Evolutionary conservation across 495 filamentous ascomycete species (phyloP).

Genomic region (Xylaria acuta): DNA sequence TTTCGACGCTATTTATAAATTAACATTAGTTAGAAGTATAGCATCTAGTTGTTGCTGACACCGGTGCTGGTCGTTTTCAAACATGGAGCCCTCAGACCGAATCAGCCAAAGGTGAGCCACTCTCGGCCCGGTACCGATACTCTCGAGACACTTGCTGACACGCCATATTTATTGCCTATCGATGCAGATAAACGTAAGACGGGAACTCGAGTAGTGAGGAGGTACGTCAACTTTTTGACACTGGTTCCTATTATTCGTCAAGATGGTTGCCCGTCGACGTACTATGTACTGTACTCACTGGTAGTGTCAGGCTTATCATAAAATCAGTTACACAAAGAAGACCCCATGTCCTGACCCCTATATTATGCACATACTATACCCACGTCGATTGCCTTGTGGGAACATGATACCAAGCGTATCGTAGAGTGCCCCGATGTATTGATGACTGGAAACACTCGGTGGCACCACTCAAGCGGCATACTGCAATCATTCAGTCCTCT

Average conservation of each 20-base stretch:
- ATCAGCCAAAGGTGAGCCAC: constrained; percentile 2
- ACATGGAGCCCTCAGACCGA: not conserved
- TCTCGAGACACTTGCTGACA: not conserved
- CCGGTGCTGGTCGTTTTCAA: not conserved
- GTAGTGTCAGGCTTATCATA: not conserved
- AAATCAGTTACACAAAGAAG: not conserved
- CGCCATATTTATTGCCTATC: not conserved
- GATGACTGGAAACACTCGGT: not conserved
- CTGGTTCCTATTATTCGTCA: not conserved
- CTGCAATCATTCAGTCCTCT: constrained; percentile 1
- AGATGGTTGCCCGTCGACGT: not conserved
- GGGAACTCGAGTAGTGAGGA: not conserved
- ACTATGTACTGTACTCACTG: no score
- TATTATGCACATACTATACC: not conserved
- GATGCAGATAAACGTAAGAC: not conserved
- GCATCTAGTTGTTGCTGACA: not conserved
- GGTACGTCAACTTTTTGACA: not conserved
- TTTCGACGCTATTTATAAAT: not conserved
- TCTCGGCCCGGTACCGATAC: not conserved
- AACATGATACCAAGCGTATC: not conserved
- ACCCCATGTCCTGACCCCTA: not conserved
- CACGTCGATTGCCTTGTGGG: not conserved
- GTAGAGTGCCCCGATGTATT: not conserved
- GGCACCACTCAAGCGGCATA: not conserved
- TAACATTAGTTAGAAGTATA: not conserved